Evolutionary conservation across 495 filamentous ascomycete genomes (phyloP).

Genomic region (Niebla homalea): DNA sequence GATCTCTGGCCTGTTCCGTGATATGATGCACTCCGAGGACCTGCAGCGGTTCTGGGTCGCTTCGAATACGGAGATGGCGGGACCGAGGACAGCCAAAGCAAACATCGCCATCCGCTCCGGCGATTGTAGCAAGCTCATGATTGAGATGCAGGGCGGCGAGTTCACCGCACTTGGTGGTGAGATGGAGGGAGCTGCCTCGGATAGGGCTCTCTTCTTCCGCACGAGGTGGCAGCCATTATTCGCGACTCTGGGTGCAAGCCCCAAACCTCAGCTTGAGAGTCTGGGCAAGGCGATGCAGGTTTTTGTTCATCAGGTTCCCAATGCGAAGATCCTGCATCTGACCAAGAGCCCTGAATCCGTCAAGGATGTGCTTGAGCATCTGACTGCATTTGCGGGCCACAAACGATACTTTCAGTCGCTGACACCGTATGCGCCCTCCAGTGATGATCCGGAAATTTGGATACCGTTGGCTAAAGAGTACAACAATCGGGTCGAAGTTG

Average conservation of each 20-base stretch:
- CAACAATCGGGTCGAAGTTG: slow-evolving; percentile 1
- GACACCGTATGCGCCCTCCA: slow-evolving; percentile 6
- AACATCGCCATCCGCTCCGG: slow-evolving; percentile 10
- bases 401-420: slow-evolving; percentile 9
- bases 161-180: slow-evolving; percentile 14
- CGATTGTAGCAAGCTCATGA: slow-evolving; percentile 13
- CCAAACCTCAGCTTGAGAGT: neutral
- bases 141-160: slow-evolving; percentile 15
- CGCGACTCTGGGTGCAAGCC: slow-evolving; percentile 3
- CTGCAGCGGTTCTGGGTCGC: slow-evolving; percentile 10
- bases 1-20: slow-evolving; percentile 12
- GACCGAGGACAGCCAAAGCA: slow-evolving; percentile 13
- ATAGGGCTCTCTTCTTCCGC: slow-evolving; percentile 14
- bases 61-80: slow-evolving; percentile 13
- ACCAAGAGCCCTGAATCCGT: slow-evolving; percentile 7
- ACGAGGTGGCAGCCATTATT: slow-evolving; percentile 17
- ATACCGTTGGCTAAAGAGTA: slow-evolving; percentile 2
- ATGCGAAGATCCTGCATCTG: slow-evolving; percentile 13
- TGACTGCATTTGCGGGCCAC: slow-evolving; percentile 2
- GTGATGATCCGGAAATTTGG: slow-evolving; percentile 4
- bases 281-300: slow-evolving; percentile 13
- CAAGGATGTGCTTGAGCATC: neutral
- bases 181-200: slow-evolving; percentile 1
- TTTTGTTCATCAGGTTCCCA: slow-evolving; percentile 13
- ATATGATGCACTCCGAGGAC: slow-evolving; percentile 1